Base-by-base conservation (phyloP, 2,329 filamentous ascomycete genomes). In the Capronia coronata region DNA sequence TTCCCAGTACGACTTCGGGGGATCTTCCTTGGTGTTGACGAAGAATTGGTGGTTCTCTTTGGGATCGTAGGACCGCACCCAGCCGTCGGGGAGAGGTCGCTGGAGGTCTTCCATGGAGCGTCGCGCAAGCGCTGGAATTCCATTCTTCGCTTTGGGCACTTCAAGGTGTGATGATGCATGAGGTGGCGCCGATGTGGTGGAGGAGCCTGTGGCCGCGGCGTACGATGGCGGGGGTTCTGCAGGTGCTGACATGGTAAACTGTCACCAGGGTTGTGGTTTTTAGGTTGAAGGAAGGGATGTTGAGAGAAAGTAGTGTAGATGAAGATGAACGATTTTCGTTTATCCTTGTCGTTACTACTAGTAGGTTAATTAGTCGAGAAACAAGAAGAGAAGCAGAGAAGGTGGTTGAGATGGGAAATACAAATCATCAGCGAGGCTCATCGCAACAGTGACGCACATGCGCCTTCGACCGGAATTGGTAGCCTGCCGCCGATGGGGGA, bases 61-160 rank as follows among this genome's bases (percentile, higher is more conserved):
- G 1, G 71, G 61, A 60, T 83, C 79, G 62, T 74, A 82, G 51
- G 73, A 70, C 2, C 79, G 68, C 1, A 80, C 65, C 79, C 79
- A 82, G 35, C 78, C 77, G 11, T 63, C 50, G 0, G 79, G 78
- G 0, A 82, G 68, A 1, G 72, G 68, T 3, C 79, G 71, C 7
- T 68, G 63, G 58, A 80, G 77, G 57, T 82, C 79, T 67, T 82
- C 79, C 78, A 82, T 82, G 19, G 71, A 75, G n/a, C 78, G 71
- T 10, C 78, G 72, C 27, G 66, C 65, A 9, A 69, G 66, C 1
- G 72, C 67, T 0, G 78, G 75, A 35, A 82, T 80, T 46, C 73
- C 75, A 69, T 76, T 76, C 22, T 67, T 63, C 43, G 64, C 67
- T 37, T 59, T 54, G 25, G 60, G 54, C 14, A 64, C 60, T 51